phyloP scores from a whole-genome alignment of 2,329 filamentous ascomycete genomes.

The Immersiporthe knoxdaviesiana region DNA sequence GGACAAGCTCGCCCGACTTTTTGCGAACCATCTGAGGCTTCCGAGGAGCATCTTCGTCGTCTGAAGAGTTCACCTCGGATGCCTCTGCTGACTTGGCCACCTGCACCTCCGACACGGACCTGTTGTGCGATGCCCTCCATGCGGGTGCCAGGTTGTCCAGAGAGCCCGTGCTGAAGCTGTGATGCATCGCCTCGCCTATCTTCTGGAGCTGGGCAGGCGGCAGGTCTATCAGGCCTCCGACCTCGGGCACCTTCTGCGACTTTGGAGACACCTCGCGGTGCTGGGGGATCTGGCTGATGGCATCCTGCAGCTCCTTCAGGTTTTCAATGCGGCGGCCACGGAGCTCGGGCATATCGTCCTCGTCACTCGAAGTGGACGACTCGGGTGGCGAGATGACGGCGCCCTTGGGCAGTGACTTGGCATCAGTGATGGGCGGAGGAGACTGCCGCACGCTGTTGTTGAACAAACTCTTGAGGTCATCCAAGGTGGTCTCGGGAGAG shows the following conservation, averaged over 20 bases:
- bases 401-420: constrained; percentile 73
- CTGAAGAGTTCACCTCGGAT: constrained; percentile 59
- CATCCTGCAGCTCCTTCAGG: constrained; percentile 75
- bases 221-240: constrained; percentile 42
- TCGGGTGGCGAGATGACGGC: constrained; percentile 92
- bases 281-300: constrained; percentile 78
- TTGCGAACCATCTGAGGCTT: constrained; percentile 96
- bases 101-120: constrained; percentile 58
- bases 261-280: constrained; percentile 61
- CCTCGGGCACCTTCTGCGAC: constrained; percentile 31
- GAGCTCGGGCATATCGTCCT: constrained; percentile 63
- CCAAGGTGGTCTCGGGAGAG: constrained; percentile 54
- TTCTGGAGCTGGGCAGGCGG: constrained; percentile 39
- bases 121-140: constrained; percentile 53
- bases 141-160: constrained; percentile 47
- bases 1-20: constrained; percentile 96
- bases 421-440: constrained; percentile 77
- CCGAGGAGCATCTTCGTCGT: constrained; percentile 58
- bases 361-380: constrained; percentile 80
- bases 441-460: constrained; percentile 75
- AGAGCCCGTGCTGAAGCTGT: constrained; percentile 52
- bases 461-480: constrained; percentile 52
- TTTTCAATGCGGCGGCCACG: constrained; percentile 55
- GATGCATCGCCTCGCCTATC: constrained; percentile 45
- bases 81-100: constrained; percentile 51